Base-by-base conservation (phyloP, 2,329 filamentous ascomycete species). In the Colletotrichum spaethianum region DNA sequence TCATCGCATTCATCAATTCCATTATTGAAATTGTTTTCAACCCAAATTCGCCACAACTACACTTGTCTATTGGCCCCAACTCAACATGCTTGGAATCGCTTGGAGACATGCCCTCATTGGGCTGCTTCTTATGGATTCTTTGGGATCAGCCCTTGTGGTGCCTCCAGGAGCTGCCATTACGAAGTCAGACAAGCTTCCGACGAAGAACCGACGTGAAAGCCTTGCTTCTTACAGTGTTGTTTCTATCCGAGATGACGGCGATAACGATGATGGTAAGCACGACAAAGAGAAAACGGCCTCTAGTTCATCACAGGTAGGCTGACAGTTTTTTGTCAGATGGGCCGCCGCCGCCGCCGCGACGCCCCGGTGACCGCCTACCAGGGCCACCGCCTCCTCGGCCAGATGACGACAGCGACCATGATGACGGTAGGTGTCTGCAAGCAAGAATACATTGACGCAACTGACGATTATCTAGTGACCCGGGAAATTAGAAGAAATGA, bases 21-120 rank as follows among this genome's bases (percentile, higher is more conserved):
- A 55, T 28, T 7, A 11, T n/a, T 12, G 33, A 20, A 31, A 36
- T 9, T 16, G n/a, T 5, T 1, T 23, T 23, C 12, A 6, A 38
- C 36, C 20, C 44, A 48, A n/a, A 46, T 8, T 11, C 9, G n/a
- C 18, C 31, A 23, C 2, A 38, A n/a, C 16, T 3, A 42, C 23
- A 16, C 2, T 2, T n/a, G 6, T 11, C 14, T n/a, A 7, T 4
- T 7, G 2, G 38, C 16, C 18, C 6, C 23, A 4, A 18, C 16
- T 31, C 18, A 70, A 20, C 0, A 71, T 71, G 69, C 40, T 28
- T 18, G 46, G 26, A 7, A 18, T 52, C 7, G n/a, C 42, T 9
- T 68, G 64, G 64, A 63, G 31, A 20, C 40, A 57, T 14, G 57
- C 69, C n/a, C 26, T 68, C 1, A 11, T 68, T 36, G 64, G 57